Percentiles rank a stretch among this genome's conserved stretches.
Evolutionary conservation across 2,329 filamentous ascomycete species (phyloP).

Genomic region (Venturiaceae sp.): DNA sequence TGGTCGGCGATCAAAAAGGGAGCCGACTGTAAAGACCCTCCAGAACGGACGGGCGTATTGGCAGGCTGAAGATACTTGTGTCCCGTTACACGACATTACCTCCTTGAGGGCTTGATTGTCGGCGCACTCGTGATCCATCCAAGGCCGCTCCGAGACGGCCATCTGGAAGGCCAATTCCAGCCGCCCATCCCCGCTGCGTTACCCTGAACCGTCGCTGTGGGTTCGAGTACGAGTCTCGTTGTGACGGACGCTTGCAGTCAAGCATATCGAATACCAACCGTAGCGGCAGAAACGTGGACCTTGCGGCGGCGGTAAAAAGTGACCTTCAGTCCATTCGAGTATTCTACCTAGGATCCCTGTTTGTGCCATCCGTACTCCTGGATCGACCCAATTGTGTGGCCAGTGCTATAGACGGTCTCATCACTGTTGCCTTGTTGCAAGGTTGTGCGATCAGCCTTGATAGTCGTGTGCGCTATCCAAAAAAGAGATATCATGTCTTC

Average conservation of each 20-base stretch:
- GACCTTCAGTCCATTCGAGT: not conserved
- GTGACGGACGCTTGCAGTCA: conserved; percentile 1
- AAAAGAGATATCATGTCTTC: conserved; percentile 35
- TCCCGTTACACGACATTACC: conserved; percentile 1
- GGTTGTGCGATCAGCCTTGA: not conserved
- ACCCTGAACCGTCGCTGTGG: not conserved
- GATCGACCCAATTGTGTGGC: not conserved
- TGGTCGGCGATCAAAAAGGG: not conserved
- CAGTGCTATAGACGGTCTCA: not conserved
- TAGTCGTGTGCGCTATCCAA: not conserved
- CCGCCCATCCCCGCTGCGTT: not conserved
- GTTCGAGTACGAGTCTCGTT: conserved; percentile 1
- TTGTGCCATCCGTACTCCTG: conserved; percentile 1
- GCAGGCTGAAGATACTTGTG: not conserved
- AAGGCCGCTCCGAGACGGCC: not conserved
- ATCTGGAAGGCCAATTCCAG: not conserved
- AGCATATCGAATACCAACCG: conserved; percentile 2
- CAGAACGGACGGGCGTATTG: not conserved
- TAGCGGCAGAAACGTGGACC: conserved; percentile 3
- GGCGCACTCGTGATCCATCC: not conserved
- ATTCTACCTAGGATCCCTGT: not conserved
- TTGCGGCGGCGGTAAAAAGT: conserved; percentile 1
- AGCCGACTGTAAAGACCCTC: not conserved
- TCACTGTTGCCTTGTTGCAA: not conserved
- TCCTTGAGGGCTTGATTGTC: not conserved